Percentiles rank a stretch among this genome's conserved stretches.
These are phyloP conservation scores for Carallia pectinifolia DNA, from an alignment of 345 rosid genomes.

Conservation along the genomic window DNA sequence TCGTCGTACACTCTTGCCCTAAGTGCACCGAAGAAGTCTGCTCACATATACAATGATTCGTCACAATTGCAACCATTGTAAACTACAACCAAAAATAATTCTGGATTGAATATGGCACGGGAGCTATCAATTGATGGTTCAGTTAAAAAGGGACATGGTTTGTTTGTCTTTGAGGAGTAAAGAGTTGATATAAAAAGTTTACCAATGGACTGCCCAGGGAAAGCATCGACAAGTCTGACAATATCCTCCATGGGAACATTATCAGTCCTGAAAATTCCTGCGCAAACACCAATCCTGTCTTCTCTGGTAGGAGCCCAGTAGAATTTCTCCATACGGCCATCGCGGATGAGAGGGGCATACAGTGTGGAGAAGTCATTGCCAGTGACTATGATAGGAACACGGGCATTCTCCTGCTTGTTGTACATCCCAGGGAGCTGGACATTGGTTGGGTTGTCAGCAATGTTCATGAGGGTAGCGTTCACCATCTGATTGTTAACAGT, in stretches of 20 bases:
- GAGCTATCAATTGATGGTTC: too few species aligned
- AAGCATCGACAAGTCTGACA: conserved; percentile 51
- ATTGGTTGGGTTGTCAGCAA: conserved; percentile 58
- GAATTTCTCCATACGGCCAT: conserved; percentile 63
- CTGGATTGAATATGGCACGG: too few species aligned
- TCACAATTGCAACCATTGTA: too few species aligned
- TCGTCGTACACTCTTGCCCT: conserved; percentile 61
- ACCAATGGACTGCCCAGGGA: conserved; percentile 63
- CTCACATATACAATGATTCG: background rate
- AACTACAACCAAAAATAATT: too few species aligned
- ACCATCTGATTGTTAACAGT: conserved; percentile 63
- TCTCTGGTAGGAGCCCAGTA: conserved; percentile 62
- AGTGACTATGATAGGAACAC: conserved; percentile 54
- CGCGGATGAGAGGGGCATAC: conserved; percentile 60
- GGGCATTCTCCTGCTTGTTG: conserved; percentile 53
- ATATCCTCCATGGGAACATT: conserved; percentile 36
- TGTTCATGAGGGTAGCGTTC: conserved; percentile 63
- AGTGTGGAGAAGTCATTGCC: conserved; percentile 60
- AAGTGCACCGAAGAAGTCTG: conserved; percentile 55
- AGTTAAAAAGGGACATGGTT: too few species aligned
- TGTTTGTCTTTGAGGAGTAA: background rate
- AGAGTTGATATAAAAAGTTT: conserved; percentile 1
- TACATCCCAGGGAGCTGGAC: conserved; percentile 60
- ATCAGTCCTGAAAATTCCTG: conserved; percentile 46
- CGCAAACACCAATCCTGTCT: conserved; percentile 52